These are phyloP conservation scores for Saururus chinensis DNA, from an alignment of 164 flowering plant genomes.

Conservation along the genomic window DNA sequence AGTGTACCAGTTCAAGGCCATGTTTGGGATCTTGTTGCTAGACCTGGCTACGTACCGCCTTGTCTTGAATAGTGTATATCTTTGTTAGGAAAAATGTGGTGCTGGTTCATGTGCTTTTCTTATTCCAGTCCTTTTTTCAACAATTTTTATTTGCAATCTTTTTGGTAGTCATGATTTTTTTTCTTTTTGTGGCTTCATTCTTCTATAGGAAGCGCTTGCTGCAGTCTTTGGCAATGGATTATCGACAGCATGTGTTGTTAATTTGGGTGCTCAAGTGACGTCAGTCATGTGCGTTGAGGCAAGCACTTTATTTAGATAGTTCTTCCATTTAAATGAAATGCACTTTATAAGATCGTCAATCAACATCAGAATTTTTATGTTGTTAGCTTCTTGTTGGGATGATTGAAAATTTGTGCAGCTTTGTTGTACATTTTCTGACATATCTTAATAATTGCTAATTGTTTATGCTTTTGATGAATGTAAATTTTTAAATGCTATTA, in stretches of 20 bases:
- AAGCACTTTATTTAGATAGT: constrained; percentile 1
- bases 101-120: no score
- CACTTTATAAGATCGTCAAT: background rate
- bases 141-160: background rate
- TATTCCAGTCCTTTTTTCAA: background rate
- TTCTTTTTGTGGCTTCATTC: background rate
- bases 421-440: no score
- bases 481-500: no score
- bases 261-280: constrained; percentile 87
- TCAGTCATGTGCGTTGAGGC: constrained; percentile 94
- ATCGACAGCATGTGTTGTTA: constrained; percentile 93
- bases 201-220: constrained; percentile 83
- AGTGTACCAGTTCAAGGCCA: no score
- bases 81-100: no score
- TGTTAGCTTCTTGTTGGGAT: background rate
- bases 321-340: background rate
- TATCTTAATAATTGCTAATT: no score
- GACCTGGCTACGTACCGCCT: no score
- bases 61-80: no score
- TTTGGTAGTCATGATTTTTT: background rate
- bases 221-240: constrained; percentile 96
- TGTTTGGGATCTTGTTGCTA: no score
- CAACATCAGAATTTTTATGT: background rate
- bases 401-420: no score
- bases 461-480: no score